These are phyloP conservation scores for Gracilaria caudata DNA, from an alignment of 23 red algal species.

Conservation along the genomic window DNA sequence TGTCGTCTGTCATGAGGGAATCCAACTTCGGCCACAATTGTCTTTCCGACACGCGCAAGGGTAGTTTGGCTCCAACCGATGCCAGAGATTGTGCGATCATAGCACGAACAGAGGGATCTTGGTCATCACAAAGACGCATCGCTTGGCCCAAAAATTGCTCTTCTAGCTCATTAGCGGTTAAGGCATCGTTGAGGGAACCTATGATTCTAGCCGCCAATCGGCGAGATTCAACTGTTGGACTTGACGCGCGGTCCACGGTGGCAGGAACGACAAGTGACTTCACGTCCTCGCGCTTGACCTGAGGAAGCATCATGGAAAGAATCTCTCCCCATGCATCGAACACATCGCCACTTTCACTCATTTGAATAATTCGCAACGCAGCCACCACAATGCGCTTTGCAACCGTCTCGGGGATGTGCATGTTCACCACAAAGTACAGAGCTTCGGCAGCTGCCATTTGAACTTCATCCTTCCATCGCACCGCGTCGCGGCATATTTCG, in stretches of 20 bases:
- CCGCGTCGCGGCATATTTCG: slow-evolving; percentile 76
- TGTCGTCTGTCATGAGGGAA: slow-evolving; percentile 61
- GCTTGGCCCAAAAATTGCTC: slow-evolving; percentile 74
- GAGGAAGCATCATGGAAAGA: slow-evolving; percentile 88
- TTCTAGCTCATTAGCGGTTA: slow-evolving; percentile 76
- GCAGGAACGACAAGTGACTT: slow-evolving; percentile 72
- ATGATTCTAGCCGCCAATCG: slow-evolving; percentile 77
- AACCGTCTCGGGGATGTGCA: slow-evolving; percentile 69
- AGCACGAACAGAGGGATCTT: slow-evolving; percentile 76
- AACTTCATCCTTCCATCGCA: slow-evolving; percentile 77
- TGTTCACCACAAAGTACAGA: slow-evolving; percentile 83
- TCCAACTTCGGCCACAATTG: slow-evolving; percentile 80
- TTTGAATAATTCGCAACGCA: slow-evolving; percentile 76
- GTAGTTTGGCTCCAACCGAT: slow-evolving; percentile 70
- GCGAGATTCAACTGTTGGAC: slow-evolving; percentile 74
- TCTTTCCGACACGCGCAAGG: slow-evolving; percentile 65
- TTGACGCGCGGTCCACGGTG: slow-evolving; percentile 72
- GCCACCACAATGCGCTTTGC: slow-evolving; percentile 79
- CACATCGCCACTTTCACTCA: slow-evolving; percentile 78
- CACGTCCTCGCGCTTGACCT: slow-evolving; percentile 81
- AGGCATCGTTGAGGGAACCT: slow-evolving; percentile 73
- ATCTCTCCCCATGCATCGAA: slow-evolving; percentile 94
- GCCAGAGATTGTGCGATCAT: slow-evolving; percentile 83
- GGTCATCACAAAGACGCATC: slow-evolving; percentile 76
- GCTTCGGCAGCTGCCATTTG: slow-evolving; percentile 90